Base-by-base conservation (phyloP, 2,329 filamentous ascomycete genomes). In the Scedosporium boydii region DNA sequence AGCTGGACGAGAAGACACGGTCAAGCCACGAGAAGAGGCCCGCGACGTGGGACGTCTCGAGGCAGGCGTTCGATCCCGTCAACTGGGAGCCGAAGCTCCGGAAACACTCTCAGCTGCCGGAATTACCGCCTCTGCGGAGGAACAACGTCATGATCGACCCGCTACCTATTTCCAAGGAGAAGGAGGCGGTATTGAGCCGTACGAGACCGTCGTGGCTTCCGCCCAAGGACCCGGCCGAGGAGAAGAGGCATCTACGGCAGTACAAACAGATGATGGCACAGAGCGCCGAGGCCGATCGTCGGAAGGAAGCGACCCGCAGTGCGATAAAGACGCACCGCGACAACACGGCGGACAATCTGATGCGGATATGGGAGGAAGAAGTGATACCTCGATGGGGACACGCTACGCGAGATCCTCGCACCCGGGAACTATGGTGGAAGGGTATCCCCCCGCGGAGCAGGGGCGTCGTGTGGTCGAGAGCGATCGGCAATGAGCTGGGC, bases 221-320 rank as follows among this genome's bases (percentile, higher is more conserved):
- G 0, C 90, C 90, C 1, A 95, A 95, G 75, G 87, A 95, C 67
- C 93, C 91, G 1, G 89, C 89, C 61, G 95, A 99, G 74, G 95
- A 99, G 76, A 90, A 85, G 72, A 88, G 87, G 67, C 95, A 99
- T 74, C 72, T 99, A 67, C 92, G 85, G 69, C 87, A 95, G 71
- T 95, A 93, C 71, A 87, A 93, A 74, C 86, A 82, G 72, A 93
- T 95, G 88, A 90, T 93, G 87, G 81, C 80, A 0, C 78, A 77
- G 55, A 86, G 84, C 67, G 73, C 78, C 60, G 83, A 85, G 68
- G 81, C 83, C 0, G 85, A 87, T 38, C 81, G 82, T 63, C 82
- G 82, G 69, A 83, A 77, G 66, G 84, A 87, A 67, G 80, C 78
- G 0, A 76, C 78, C 16, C 78, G 78, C 62, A 75, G 74, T 70